Evolutionary conservation across 495 filamentous ascomycete genomes (phyloP), one percentile per base, ranked within the genome.

Genomic region (Penicillium arizonense): DNA sequence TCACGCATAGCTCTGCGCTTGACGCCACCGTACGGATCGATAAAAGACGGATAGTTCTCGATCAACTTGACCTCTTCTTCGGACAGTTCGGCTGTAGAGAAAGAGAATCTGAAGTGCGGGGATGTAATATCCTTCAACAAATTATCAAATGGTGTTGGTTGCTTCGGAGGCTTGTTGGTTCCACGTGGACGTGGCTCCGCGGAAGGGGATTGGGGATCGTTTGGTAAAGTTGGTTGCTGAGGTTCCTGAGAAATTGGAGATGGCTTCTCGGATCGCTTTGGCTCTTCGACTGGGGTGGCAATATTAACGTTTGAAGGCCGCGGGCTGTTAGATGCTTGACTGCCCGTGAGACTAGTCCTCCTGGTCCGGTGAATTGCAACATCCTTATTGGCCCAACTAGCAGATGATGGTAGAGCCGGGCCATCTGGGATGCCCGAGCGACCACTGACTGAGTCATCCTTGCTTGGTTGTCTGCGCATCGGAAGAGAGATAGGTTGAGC

Each of bases 381-480:
- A 52, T 89, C 87, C 57, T 89, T 90, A 42, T 81, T 83, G 5
- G 91, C 94, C 94, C 94, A 99, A 63, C 86, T 96, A 4, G 93
- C 94, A 5, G 92, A 89, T 6, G 93, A 87, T 0, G 94, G 94
- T 12, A 99, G 78, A 9, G 91, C 95, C 36, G 95, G 87, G 1
- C 86, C 86, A 64, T 96, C 91, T 7, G 59, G 64, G 34, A 78
- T 81, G 57, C 76, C 77, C 34, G 77, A 67, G 12, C 72, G 77
- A 38, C 74, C 68, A 56, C 82, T 82, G 46, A 84, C 74, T 5
- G 85, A 79, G 36, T 84, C 89, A 61, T 97, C 89, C 58, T 85
- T 87, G 72, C 89, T 89, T 16, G 81, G 77, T 63, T 89, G 84
- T 34, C 88, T 76, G 43, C 78, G 77, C 87, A 90, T 90, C 3